Evolutionary conservation across 169 alveolate species (phyloP), one percentile per base, ranked within the genome.

Genomic region (Sarcocystis neurona): DNA sequence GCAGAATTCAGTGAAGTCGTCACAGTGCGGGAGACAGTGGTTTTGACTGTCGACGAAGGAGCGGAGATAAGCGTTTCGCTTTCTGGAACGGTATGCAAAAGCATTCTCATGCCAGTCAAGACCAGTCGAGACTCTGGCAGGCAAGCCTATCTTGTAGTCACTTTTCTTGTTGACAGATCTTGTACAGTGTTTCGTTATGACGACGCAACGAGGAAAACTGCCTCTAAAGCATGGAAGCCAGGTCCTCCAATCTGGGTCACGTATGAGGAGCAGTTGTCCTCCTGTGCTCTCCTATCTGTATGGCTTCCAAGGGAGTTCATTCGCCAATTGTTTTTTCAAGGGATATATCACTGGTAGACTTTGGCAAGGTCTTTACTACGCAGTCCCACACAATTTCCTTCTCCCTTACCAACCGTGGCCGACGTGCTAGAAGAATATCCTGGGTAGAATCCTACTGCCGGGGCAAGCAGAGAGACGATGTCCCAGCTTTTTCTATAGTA

Each of bases 1-100:
- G 96, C 97, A 88, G 96, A 96, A 60, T 97, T 98, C 74, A 98
- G 94, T 84, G 99, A 97, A 94, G 97, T 96, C 58, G 94, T 94
- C 74, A 93, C 94, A 89, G 95, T 95, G 90, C 88, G 93, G 43
- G 98, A 97, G 82, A 96, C 94, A 34, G 93, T 97, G 78, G 95
- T 96, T 58, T 94, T 97, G 84, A 94, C 96, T 44, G 97, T 97
- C 15, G 96, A 96, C 85, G 98, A 97, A 75, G 97, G 98, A 6
- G 20, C 82, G 2, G 82, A 72, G 56, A 37, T 72, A 4, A n/a
- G 48, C 58, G 58, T 72, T 53, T 5, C 60, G n/a, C 68, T 84
- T 43, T 44, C 56, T 30, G 53, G 90, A 41, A n/a, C 44, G 72
- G 87, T 79, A 95, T 43, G 95, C 94, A n/a, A n/a, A n/a, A n/a